These are phyloP conservation scores for Papiliotrema fonsecae DNA, from an alignment of 1,284 basidiomycete species.

Conservation along the genomic window DNA sequence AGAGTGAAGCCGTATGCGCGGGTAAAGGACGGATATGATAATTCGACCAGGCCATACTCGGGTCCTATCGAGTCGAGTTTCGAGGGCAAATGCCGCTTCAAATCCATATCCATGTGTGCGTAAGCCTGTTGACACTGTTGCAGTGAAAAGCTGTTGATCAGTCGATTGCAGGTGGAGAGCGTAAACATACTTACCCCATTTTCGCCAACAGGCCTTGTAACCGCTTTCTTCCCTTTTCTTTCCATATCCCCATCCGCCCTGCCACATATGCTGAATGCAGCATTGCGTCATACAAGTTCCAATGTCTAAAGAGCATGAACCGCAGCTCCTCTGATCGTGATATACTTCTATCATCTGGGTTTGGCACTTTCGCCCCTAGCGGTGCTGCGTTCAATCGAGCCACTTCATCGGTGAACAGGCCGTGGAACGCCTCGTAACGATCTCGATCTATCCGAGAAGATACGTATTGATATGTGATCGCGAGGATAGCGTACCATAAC, in stretches of 20 bases:
- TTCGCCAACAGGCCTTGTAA: conserved; percentile 91
- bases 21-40: conserved; percentile 88
- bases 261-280: conserved; percentile 95
- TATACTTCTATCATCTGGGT: conserved; percentile 71
- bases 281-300: conserved; percentile 98
- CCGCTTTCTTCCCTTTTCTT: conserved; percentile 82
- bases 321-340: conserved; percentile 78
- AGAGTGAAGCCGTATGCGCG: conserved; percentile 85
- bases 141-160: conserved; percentile 69
- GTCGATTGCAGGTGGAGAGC: too few species aligned
- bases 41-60: conserved; percentile 93
- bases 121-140: conserved; percentile 90
- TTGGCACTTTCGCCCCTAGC: conserved; percentile 19
- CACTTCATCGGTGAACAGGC: conserved; percentile 80
- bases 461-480: conserved; percentile 87
- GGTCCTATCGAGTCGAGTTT: conserved; percentile 89
- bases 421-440: conserved; percentile 74
- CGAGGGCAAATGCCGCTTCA: conserved; percentile 73
- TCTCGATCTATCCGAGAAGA: conserved; percentile 80
- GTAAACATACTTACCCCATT: conserved; percentile 73
- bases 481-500: conserved; percentile 91
- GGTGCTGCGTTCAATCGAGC: conserved; percentile 66
- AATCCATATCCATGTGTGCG: conserved; percentile 91
- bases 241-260: conserved; percentile 92
- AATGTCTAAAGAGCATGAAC: conserved; percentile 93